Evolutionary conservation across 805 yeast species (phyloP), one percentile per base, ranked within the genome.

Genomic region (Yamadazyma sp.): DNA sequence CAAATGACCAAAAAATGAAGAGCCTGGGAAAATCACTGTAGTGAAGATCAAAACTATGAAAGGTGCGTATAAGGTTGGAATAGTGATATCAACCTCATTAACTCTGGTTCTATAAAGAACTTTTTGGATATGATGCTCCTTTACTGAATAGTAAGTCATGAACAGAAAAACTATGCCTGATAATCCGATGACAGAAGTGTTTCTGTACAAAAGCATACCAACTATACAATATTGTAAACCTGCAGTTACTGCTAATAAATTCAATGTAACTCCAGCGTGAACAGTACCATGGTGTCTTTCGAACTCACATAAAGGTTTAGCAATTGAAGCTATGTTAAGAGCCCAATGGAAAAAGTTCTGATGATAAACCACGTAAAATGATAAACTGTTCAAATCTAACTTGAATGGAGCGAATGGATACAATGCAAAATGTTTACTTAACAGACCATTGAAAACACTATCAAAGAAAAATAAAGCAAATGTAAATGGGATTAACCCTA

Each of bases 261-360:
- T 87, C 38, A 88, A 63, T 11, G 87, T 80, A 30, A 88, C 67
- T 4, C 94, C 96, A 4, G 95, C 83, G 56, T 86, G 77, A 3
- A 87, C 82, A 0, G 97, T 86, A 5, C 96, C 97, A 50, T 86
- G 82, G 15, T 60, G 54, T 37, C 70, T 62, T 64, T 87, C 96
- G 56, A 80, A 87, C 33, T 69, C 65, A 9, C 80, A 65, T 48
- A 86, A 55, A 14, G 84, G 78, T 0, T 82, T 73, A 39, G 73
- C 64, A 29, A 87, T 52, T 1, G 82, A 72, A 24, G 76, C 40
- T 7, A 76, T 38, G 48, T 86, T 86, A 48, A 82, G 58, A 4
- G 73, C 30, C 53, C 87, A 61, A 53, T 86, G 95, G 33, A 79
- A 41, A 15, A 76, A 43, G 15, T 74, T 70, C n/a, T 64, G 49